A percentile compares a stretch with the other conserved stretches of the same genome.
phyloP scores from a whole-genome alignment of 495 filamentous ascomycete species.

The Mytilinidion resinicola region DNA sequence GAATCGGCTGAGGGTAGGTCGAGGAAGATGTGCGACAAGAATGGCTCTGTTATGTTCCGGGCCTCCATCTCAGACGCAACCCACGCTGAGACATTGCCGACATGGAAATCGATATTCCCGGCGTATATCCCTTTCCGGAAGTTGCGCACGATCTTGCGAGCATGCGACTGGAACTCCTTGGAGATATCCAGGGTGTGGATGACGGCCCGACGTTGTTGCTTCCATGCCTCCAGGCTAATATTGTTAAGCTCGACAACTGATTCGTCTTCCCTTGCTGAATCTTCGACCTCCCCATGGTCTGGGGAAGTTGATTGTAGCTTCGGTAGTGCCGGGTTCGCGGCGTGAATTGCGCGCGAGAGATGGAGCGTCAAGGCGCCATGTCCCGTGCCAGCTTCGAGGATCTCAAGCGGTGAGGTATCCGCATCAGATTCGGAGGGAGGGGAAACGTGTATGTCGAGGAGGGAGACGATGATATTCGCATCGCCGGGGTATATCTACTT shows the following conservation, averaged over 20 bases:
- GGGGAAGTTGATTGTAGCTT: slow-evolving; percentile 20
- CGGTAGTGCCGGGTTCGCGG: slow-evolving; percentile 51
- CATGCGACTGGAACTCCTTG: slow-evolving; percentile 51
- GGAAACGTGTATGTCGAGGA: slow-evolving; percentile 64
- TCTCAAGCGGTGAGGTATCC: slow-evolving; percentile 47
- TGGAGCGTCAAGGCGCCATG: slow-evolving; percentile 70
- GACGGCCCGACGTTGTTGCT: slow-evolving; percentile 52
- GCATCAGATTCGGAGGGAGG: slow-evolving; percentile 26
- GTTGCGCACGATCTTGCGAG: slow-evolving; percentile 52
- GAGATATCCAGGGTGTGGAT: slow-evolving; percentile 66
- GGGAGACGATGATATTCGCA: slow-evolving; percentile 62
- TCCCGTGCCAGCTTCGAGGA: slow-evolving; percentile 76
- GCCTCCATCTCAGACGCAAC: slow-evolving; percentile 37
- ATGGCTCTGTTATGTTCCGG: slow-evolving; percentile 40
- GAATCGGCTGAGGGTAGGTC: slow-evolving; percentile 59
- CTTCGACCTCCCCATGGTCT: slow-evolving; percentile 8
- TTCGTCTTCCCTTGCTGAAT: slow-evolving; percentile 18
- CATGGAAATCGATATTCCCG: slow-evolving; percentile 62
- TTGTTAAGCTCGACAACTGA: slow-evolving; percentile 15
- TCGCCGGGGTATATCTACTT: slow-evolving; percentile 67
- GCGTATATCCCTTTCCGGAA: slow-evolving; percentile 67
- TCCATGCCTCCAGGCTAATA: slow-evolving; percentile 38
- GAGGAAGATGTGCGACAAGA: slow-evolving; percentile 61
- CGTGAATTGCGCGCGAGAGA: slow-evolving; percentile 68
- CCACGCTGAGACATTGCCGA: slow-evolving; percentile 58